Percentiles rank a stretch among this genome's conserved stretches.
Evolutionary conservation across 2,329 filamentous ascomycete species (phyloP).

Genomic region (Scedosporium aurantiacum): DNA sequence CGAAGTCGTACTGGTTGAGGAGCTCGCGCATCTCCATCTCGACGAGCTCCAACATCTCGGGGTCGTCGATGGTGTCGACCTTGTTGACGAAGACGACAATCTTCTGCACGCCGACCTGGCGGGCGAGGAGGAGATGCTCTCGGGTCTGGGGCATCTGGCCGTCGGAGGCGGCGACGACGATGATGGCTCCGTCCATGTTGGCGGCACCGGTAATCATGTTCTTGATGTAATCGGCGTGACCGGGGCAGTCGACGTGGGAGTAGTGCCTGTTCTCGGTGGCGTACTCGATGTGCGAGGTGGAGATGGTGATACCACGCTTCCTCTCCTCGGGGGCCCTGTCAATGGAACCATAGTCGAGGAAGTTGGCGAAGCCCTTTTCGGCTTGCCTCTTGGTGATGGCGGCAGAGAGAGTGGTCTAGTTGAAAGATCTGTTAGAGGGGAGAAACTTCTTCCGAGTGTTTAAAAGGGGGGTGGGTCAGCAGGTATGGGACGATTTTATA

Average conservation of each 20-base stretch:
- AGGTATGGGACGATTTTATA: too few relatives aligned
- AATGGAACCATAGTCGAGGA: constrained; percentile 94
- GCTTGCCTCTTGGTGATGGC: constrained; percentile 98
- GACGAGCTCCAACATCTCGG: constrained; percentile 99
- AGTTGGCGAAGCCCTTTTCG: constrained; percentile 85
- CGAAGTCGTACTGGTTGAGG: constrained; percentile 83
- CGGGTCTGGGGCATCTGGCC: constrained; percentile 99
- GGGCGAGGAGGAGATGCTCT: constrained; percentile 94
- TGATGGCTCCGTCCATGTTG: constrained; percentile 98
- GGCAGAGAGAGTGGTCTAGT: constrained; percentile 88
- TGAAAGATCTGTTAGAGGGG: background rate
- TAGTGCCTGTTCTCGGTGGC: constrained; percentile 89
- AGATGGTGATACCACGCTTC: constrained; percentile 99
- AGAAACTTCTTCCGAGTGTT: background rate
- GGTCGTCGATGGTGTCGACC: constrained; percentile 92
- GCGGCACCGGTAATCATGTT: constrained; percentile 99
- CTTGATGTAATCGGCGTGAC: constrained; percentile 99
- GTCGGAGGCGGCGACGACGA: constrained; percentile 95
- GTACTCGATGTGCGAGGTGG: constrained; percentile 98
- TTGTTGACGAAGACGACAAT: constrained; percentile 99
- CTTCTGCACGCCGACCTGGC: constrained; percentile 95
- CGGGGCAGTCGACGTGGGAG: constrained; percentile 98
- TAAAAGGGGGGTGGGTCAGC: background rate
- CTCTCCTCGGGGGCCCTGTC: constrained; percentile 99
- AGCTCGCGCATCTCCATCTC: constrained; percentile 99